These are phyloP conservation scores for Medicago ruthenica DNA, from an alignment of 306 rosid species.

Conservation along the genomic window DNA sequence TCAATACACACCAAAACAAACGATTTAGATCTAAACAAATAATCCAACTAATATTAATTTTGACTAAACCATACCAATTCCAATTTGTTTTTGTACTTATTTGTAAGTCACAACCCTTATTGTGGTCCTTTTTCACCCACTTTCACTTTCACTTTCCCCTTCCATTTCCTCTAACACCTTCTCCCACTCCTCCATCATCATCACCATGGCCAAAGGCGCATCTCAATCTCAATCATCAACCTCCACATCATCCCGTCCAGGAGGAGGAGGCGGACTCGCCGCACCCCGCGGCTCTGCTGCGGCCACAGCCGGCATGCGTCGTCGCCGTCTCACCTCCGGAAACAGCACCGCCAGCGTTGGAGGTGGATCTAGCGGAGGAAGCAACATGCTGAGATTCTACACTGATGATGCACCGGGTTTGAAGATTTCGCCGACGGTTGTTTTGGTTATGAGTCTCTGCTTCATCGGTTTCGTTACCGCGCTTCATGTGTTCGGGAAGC, in stretches of 20 bases:
- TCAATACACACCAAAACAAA: too few species aligned
- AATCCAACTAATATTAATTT: too few species aligned
- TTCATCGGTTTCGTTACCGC: conserved; percentile 93
- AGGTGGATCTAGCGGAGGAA: conserved; percentile 48
- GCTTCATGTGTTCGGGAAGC: conserved; percentile 89
- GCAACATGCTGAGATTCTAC: conserved; percentile 93
- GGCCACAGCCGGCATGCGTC: conserved; percentile 88
- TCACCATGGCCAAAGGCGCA: conserved; percentile 76
- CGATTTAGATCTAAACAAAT: too few species aligned
- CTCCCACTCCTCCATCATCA: not conserved
- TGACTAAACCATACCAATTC: too few species aligned
- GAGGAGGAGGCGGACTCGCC: conserved; percentile 46
- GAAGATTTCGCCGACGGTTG: conserved; percentile 88
- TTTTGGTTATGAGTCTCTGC: conserved; percentile 88
- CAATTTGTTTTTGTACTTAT: too few species aligned
- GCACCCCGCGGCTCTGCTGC: conserved; percentile 98
- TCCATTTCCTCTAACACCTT: not conserved
- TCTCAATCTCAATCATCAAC: conserved; percentile 83
- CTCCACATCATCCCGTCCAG: conserved; percentile 64
- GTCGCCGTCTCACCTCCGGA: conserved; percentile 67
- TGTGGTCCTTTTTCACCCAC: not conserved
- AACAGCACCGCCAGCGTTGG: conserved; percentile 37
- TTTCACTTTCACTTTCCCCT: not conserved
- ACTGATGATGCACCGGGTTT: conserved; percentile 90
- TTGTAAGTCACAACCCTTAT: too few species aligned